Evolutionary conservation across 129 eudicot genomes (phyloP).

Genomic region (Silybum marianum): DNA sequence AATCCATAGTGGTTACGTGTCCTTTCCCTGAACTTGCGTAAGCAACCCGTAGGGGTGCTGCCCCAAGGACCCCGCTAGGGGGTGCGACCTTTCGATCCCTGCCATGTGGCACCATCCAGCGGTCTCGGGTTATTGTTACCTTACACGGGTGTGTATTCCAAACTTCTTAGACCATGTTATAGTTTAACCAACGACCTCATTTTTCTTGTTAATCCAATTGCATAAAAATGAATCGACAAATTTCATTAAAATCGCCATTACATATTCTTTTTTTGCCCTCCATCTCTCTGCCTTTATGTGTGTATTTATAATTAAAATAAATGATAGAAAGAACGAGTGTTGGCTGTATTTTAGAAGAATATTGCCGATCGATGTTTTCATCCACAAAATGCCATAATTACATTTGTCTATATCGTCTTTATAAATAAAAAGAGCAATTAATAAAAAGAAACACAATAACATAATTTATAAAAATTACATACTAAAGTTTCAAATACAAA

Average conservation of each 20-base stretch:
- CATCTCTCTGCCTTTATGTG: not conserved
- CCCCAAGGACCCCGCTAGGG: not conserved
- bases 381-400: not conserved
- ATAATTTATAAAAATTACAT: not conserved
- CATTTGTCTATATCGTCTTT: not conserved
- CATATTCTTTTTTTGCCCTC: not conserved
- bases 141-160: not conserved
- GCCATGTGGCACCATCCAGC: not conserved
- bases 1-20: too few relatives aligned
- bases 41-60: not conserved
- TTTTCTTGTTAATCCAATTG: not conserved
- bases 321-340: not conserved
- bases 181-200: not conserved
- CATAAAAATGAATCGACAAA: not conserved
- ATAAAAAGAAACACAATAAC: not conserved
- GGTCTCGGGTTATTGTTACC: not conserved
- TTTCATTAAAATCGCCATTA: too few relatives aligned
- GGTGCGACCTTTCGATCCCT: not conserved
- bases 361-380: not conserved
- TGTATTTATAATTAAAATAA: too few relatives aligned
- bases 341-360: not conserved
- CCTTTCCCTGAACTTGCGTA: not conserved
- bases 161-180: not conserved
- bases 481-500: not conserved
- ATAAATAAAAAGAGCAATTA: too few relatives aligned